Conservation (phyloP, 352 stramenopile genomes). For the Globisporangium parvum region DNA sequence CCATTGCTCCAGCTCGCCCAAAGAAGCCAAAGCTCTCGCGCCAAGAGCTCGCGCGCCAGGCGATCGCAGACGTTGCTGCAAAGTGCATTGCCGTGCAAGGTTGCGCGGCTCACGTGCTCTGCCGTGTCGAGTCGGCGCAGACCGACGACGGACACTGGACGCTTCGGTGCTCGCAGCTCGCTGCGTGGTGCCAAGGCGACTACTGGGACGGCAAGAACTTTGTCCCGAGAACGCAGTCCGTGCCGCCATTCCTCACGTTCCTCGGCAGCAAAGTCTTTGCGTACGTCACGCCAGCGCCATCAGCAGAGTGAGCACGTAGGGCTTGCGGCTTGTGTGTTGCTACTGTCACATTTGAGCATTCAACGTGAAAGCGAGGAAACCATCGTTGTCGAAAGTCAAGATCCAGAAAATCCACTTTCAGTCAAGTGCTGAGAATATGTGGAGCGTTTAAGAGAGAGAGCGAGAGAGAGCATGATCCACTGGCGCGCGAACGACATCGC, state of each 20-base stretch:
- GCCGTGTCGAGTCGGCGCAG: conserved; percentile 55
- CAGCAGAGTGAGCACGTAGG: neutral
- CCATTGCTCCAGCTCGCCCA: neutral
- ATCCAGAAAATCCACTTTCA: neutral
- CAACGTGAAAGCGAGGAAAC: neutral
- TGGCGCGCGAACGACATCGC: no score
- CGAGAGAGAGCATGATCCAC: neutral
- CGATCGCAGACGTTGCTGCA: conserved; percentile 21
- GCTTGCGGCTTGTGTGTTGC: no score
- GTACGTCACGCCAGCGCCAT: conserved; percentile 32
- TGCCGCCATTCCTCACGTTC: conserved; percentile 70
- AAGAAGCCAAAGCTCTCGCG: conserved; percentile 61
- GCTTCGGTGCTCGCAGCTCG: conserved; percentile 60
- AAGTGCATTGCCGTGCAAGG: conserved; percentile 38
- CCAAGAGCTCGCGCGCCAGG: conserved; percentile 36
- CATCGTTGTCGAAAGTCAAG: neutral
- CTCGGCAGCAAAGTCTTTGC: conserved; percentile 76
- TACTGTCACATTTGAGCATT: neutral
- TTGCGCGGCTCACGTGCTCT: conserved; percentile 62
- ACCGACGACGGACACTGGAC: conserved; percentile 68
- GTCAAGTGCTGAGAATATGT: neutral
- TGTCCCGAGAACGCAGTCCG: conserved; percentile 24
- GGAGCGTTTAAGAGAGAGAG: no score
- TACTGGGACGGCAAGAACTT: conserved; percentile 87
- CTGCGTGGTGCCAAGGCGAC: conserved; percentile 37